These are phyloP conservation scores for Kwoniella shivajii DNA, from an alignment of 1,284 basidiomycete genomes.

Conservation along the genomic window DNA sequence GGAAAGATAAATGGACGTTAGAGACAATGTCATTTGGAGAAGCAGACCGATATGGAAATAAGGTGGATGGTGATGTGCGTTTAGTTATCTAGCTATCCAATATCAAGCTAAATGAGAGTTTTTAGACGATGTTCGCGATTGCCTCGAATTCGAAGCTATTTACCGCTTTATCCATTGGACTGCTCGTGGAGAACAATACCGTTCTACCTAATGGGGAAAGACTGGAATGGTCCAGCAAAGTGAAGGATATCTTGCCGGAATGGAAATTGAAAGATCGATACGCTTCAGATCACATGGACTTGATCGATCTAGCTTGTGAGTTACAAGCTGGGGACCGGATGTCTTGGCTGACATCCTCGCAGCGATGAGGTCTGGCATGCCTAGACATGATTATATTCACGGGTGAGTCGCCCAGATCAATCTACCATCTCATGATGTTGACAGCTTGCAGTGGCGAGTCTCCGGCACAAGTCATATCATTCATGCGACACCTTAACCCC, in stretches of 20 bases:
- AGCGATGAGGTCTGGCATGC: constrained; percentile 40
- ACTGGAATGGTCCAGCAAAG: constrained; percentile 54
- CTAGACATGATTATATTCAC: constrained; percentile 33
- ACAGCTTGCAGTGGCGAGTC: background rate
- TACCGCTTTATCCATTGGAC: constrained; percentile 52
- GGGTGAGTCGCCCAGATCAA: constrained; percentile 30
- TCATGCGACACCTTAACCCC: constrained; percentile 31
- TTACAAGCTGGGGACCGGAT: too few relatives aligned
- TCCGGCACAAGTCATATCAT: constrained; percentile 16
- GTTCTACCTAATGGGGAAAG: constrained; percentile 46
- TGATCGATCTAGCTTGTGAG: constrained; percentile 54
- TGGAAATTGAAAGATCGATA: constrained; percentile 55
- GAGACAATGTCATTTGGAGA: constrained; percentile 12
- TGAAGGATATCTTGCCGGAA: constrained; percentile 54
- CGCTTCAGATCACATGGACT: constrained; percentile 49
- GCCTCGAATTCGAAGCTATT: constrained; percentile 60
- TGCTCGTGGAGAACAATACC: constrained; percentile 55
- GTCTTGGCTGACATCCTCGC: background rate
- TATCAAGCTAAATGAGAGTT: background rate
- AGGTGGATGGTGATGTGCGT: constrained; percentile 13
- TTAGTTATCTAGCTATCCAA: background rate
- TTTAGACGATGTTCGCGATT: constrained; percentile 55
- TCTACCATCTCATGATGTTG: too few relatives aligned
- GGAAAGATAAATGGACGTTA: constrained; percentile 4
- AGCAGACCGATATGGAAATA: constrained; percentile 7